These are phyloP conservation scores for Fusarium solani-melongenae DNA, from an alignment of 2,329 filamentous ascomycete genomes.

Conservation along the genomic window DNA sequence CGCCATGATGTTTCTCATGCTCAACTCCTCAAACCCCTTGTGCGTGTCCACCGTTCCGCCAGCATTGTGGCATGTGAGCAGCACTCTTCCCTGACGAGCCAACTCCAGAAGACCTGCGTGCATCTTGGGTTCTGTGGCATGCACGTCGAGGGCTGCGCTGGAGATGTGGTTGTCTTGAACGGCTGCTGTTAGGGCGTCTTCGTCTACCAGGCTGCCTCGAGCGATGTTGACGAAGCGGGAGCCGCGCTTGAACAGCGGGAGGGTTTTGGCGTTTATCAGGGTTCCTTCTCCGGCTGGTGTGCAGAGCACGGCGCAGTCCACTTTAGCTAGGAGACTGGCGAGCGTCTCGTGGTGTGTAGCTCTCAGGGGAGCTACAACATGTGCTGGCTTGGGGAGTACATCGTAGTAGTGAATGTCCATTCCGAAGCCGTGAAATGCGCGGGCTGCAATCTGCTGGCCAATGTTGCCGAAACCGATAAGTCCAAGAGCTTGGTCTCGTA, in stretches of 20 bases:
- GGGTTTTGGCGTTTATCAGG: constrained; percentile 60
- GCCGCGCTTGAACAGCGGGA: constrained; percentile 64
- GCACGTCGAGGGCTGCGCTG: constrained; percentile 72
- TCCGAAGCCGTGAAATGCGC: constrained; percentile 64
- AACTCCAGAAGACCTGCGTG: constrained; percentile 57
- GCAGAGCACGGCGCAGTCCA: constrained; percentile 72
- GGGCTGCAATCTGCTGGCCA: constrained; percentile 69
- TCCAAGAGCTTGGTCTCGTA: constrained; percentile 69
- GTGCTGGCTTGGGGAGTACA: constrained; percentile 59
- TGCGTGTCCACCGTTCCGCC: constrained; percentile 75
- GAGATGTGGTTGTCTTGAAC: constrained; percentile 63
- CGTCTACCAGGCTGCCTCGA: constrained; percentile 72
- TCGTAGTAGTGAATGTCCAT: constrained; percentile 76
- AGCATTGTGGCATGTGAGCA: constrained; percentile 75
- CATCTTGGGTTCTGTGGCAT: constrained; percentile 68
- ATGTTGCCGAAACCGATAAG: constrained; percentile 78
- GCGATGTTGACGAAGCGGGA: constrained; percentile 74
- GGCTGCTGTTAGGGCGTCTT: constrained; percentile 70
- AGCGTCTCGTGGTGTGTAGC: constrained; percentile 65
- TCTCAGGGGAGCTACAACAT: constrained; percentile 53
- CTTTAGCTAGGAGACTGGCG: constrained; percentile 59
- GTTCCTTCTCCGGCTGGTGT: constrained; percentile 61
- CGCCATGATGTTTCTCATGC: constrained; percentile 73
- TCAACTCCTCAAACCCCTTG: constrained; percentile 73
- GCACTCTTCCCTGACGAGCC: constrained; percentile 56